Conservation (phyloP, 2,329 filamentous ascomycete genomes). For the Phialophora expanda region DNA sequence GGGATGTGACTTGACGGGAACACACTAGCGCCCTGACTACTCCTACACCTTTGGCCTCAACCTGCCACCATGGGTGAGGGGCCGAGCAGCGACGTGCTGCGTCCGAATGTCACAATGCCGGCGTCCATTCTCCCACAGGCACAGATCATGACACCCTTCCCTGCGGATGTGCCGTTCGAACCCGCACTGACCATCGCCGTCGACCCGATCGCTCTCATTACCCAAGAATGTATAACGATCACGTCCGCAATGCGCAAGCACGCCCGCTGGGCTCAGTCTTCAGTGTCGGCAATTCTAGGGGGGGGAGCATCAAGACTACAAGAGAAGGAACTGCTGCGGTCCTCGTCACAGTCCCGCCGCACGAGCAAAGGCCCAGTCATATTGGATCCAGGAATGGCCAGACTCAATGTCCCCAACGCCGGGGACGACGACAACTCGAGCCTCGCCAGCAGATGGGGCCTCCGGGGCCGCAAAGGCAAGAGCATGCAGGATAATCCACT, state of each 20-base stretch:
- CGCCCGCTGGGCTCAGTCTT: conserved; percentile 93
- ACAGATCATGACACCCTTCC: conserved; percentile 15
- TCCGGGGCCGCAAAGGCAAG: conserved; percentile 93
- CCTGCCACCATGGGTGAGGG: conserved; percentile 6
- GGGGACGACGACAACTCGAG: conserved; percentile 50
- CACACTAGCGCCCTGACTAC: neutral
- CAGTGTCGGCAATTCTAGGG: conserved; percentile 92
- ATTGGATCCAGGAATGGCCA: conserved; percentile 28
- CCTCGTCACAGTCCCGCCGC: conserved; percentile 37
- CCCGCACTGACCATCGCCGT: conserved; percentile 66
- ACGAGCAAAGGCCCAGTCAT: conserved; percentile 26
- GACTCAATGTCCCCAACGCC: conserved; percentile 34
- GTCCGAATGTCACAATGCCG: conserved; percentile 17
- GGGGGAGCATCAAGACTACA: conserved; percentile 61
- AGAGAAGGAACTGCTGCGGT: conserved; percentile 51
- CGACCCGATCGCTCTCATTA: conserved; percentile 88
- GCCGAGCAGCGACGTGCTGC: conserved; percentile 12
- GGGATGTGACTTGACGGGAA: neutral
- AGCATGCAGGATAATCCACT: conserved; percentile 97
- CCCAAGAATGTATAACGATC: conserved; percentile 98
- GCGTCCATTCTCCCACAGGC: conserved; percentile 8
- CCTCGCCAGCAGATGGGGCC: conserved; percentile 84
- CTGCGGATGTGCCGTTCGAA: conserved; percentile 21
- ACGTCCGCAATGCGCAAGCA: conserved; percentile 98
- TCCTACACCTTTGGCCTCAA: neutral